A percentile compares a stretch with the other conserved stretches of the same genome.
Evolutionary conservation across 257 asterid genomes (phyloP).

Genomic region (Paraleonurus japonicus): DNA sequence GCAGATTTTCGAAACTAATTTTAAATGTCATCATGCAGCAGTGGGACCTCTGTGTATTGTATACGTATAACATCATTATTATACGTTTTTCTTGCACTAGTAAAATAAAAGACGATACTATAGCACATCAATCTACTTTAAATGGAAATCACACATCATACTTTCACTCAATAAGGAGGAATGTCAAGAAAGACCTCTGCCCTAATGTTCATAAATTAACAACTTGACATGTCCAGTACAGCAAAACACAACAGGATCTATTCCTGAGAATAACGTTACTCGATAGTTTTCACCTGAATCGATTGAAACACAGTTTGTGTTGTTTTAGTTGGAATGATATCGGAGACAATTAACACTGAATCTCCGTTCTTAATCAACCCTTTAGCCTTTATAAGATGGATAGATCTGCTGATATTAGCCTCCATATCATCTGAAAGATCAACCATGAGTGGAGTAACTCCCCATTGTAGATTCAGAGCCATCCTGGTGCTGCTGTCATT

Average conservation of each 20-base stretch:
- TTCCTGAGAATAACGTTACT: conserved; percentile 11
- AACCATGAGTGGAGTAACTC: conserved; percentile 59
- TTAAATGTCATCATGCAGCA: neutral
- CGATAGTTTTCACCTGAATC: conserved; percentile 62
- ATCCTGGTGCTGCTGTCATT: conserved; percentile 58
- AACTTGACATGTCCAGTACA: neutral
- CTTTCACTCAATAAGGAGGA: neutral
- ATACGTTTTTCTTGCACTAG: neutral
- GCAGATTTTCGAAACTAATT: neutral
- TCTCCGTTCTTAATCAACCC: conserved; percentile 66
- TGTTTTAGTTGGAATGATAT: conserved; percentile 56
- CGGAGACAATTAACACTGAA: conserved; percentile 59
- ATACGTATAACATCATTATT: neutral
- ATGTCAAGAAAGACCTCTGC: neutral
- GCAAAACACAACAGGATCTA: neutral
- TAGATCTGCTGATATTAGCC: conserved; percentile 44
- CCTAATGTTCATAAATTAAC: neutral
- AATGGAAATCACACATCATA: neutral
- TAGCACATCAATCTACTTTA: neutral
- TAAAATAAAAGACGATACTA: neutral
- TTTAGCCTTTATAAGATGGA: conserved; percentile 51
- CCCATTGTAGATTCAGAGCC: conserved; percentile 82
- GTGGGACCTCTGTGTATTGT: neutral
- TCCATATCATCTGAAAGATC: conserved; percentile 83
- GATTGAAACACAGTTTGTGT: conserved; percentile 62